Evolutionary conservation across 2,329 filamentous ascomycete species (phyloP), one percentile per base, ranked within the genome.

Genomic region (Blastomyces percursus): DNA sequence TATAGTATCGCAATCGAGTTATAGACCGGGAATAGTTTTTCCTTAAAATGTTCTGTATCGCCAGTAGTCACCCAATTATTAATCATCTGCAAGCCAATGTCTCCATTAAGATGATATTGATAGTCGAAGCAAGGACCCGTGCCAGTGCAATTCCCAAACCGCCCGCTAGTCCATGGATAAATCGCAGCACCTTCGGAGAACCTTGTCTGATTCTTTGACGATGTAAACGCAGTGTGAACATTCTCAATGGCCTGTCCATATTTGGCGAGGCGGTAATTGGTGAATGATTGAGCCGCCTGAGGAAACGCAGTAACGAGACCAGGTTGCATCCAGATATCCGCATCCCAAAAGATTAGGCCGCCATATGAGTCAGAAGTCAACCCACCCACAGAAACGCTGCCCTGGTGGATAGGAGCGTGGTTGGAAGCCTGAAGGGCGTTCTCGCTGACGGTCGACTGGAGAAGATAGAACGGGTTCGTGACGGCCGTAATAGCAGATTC

Each of bases 51-150:
- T 1, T 78, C 69, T 1, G 77, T 80, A 68, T 87, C 83, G 19
- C 85, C 85, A 56, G 82, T 85, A 1, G 81, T 79, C 19, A 82
- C 77, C 75, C 80, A 85, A 64, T 86, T 83, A 61, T 86, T 85
- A 67, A 82, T 79, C 64, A 87, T 76, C 1, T 83, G 79, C 38
- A 88, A 75, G 0, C 83, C 84, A 66, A 89, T 88, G 66, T 89
- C 86, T 8, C 85, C 84, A 67, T 89, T 89, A 46, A 89, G 68
- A 71, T 89, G 86, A 67, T 89, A 90, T 70, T 89, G 80, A 66
- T 89, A 89, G 71, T 89, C 86, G 67, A 85, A 87, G 71, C 86
- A 89, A 32, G 82, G 80, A 1, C 82, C 82, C 2, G 82, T 83
- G 1, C 78, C 80, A 0, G 87, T 89, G 68, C 86, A 89, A 68